Conservation (phyloP, 108 stramenopile species). For the Hondaea fermentalgiana region DNA sequence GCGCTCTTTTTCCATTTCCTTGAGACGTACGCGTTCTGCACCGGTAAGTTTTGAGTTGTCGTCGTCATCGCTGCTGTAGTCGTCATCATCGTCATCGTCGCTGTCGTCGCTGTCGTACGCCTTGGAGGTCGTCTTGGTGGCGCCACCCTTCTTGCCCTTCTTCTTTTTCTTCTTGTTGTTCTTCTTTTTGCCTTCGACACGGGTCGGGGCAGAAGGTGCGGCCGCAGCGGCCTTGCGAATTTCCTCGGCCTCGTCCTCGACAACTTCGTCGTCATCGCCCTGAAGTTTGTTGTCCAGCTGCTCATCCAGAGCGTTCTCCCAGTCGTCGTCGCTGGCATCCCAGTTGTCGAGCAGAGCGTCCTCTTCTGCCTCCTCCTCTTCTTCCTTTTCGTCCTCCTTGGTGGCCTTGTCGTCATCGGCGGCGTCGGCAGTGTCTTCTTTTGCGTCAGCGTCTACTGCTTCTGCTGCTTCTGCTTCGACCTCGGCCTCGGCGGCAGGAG, state of each 20-base stretch:
- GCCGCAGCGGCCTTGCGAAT: background rate
- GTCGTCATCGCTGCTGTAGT: background rate
- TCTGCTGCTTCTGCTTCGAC: background rate
- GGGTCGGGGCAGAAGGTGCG: background rate
- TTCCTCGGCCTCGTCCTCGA: background rate
- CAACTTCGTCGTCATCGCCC: constrained; percentile 5
- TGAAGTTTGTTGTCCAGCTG: background rate
- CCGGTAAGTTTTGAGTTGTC: background rate
- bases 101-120: background rate
- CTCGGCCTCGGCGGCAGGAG: constrained; percentile 19
- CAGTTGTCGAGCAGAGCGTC: background rate
- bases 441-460: background rate
- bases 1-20: constrained; percentile 18
- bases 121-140: background rate
- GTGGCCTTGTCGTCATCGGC: background rate
- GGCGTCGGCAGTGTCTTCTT: background rate
- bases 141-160: background rate
- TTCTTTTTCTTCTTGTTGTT: background rate
- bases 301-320: background rate
- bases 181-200: background rate
- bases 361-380: background rate
- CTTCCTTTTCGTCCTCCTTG: background rate
- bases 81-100: constrained; percentile 2
- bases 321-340: constrained; percentile 18
- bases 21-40: background rate